Conservation (phyloP, 2,329 filamentous ascomycete species). For the Exophiala sideris region DNA sequence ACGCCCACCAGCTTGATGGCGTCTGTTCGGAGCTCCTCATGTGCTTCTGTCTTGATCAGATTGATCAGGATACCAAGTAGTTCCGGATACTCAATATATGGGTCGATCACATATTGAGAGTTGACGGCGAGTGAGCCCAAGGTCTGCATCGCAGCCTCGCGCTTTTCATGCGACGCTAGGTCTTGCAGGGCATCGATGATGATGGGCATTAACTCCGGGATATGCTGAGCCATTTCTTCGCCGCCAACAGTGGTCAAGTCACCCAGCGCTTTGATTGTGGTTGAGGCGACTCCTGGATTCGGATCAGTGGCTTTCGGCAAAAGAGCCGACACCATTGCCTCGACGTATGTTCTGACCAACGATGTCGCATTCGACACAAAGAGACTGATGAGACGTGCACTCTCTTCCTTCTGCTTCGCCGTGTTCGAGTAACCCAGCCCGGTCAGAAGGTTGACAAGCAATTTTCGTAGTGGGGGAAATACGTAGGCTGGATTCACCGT, state of each 20-base stretch:
- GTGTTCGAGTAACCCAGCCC: conserved; percentile 96
- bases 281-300: conserved; percentile 84
- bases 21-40: conserved; percentile 80
- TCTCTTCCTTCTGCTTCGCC: conserved; percentile 91
- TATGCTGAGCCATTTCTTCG: conserved; percentile 88
- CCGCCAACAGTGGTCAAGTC: conserved; percentile 92
- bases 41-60: conserved; percentile 89
- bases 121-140: conserved; percentile 92
- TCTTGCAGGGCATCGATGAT: conserved; percentile 94
- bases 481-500: conserved; percentile 94
- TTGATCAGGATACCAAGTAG: conserved; percentile 87
- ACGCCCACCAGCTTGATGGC: conserved; percentile 97
- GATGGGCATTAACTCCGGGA: conserved; percentile 88
- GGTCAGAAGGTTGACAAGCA: conserved; percentile 91
- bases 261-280: conserved; percentile 90
- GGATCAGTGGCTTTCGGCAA: conserved; percentile 84
- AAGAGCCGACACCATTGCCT: conserved; percentile 93
- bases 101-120: conserved; percentile 94
- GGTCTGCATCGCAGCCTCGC: conserved; percentile 85
- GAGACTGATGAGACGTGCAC: conserved; percentile 85
- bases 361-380: conserved; percentile 90
- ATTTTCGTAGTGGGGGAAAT: conserved; percentile 90
- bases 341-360: conserved; percentile 92
- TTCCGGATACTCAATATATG: conserved; percentile 92
- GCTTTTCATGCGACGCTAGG: conserved; percentile 82